These are phyloP conservation scores for Xylaria sp. DNA, from an alignment of 2,329 filamentous ascomycete species.

Conservation along the genomic window DNA sequence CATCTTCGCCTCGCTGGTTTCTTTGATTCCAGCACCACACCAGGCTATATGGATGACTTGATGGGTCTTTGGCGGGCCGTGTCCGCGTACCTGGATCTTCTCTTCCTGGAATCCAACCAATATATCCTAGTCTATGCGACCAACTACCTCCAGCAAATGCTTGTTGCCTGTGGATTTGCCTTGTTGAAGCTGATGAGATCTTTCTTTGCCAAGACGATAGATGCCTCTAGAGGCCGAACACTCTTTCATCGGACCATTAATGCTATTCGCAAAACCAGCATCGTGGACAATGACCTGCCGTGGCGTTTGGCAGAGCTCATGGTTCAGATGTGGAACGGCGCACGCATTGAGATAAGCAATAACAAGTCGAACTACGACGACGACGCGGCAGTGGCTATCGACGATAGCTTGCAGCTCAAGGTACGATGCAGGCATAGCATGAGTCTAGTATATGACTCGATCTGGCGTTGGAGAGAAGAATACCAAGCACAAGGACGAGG, in stretches of 20 bases:
- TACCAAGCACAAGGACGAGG: constrained; percentile 77
- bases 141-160: constrained; percentile 86
- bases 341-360: constrained; percentile 62
- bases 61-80: constrained; percentile 80
- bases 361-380: constrained; percentile 61
- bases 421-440: constrained; percentile 87
- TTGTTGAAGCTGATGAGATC: constrained; percentile 82
- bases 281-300: constrained; percentile 81
- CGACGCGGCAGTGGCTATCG: constrained; percentile 64
- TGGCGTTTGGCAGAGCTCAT: constrained; percentile 86
- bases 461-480: constrained; percentile 87
- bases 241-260: constrained; percentile 78
- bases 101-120: constrained; percentile 66
- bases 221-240: constrained; percentile 72
- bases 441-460: constrained; percentile 85
- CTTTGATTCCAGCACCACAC: constrained; percentile 79
- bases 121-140: constrained; percentile 73
- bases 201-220: constrained; percentile 78
- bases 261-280: constrained; percentile 77
- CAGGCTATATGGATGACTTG: constrained; percentile 78
- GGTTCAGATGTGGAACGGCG: constrained; percentile 85
- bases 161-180: constrained; percentile 82
- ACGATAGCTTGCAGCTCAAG: constrained; percentile 80
- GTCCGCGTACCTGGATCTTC: constrained; percentile 74
- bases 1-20: constrained; percentile 83